phyloP scores from a whole-genome alignment of 257 asterid genomes.

The Solanum infundibuliforme region DNA sequence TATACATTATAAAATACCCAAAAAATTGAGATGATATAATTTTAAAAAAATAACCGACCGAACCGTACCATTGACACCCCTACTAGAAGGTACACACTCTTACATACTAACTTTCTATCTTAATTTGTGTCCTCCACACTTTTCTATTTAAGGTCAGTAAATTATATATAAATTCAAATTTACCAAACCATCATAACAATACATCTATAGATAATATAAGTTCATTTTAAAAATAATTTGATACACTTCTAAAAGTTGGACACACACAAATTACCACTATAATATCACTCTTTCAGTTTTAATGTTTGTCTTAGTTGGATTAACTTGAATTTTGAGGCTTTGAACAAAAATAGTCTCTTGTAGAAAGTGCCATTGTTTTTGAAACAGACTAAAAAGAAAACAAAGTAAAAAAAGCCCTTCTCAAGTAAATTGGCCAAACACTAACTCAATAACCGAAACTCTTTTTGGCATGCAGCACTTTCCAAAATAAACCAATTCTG shows the following conservation, averaged over 20 bases:
- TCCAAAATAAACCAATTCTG: neutral
- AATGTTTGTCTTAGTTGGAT: neutral
- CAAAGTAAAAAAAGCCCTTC: neutral
- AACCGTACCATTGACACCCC: too few relatives aligned
- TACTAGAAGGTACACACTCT: neutral
- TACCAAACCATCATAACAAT: neutral
- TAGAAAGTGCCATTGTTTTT: neutral
- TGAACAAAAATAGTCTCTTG: neutral
- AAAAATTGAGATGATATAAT: too few relatives aligned
- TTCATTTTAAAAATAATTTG: neutral
- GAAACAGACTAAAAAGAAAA: neutral
- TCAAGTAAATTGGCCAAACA: neutral
- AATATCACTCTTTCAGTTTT: neutral
- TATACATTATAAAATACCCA: too few relatives aligned
- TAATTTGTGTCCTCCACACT: neutral
- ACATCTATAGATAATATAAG: neutral
- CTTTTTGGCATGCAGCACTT: neutral
- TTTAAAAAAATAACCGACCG: too few relatives aligned
- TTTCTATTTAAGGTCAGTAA: neutral
- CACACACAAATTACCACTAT: neutral
- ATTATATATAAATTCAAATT: neutral
- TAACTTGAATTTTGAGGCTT: neutral
- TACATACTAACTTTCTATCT: neutral
- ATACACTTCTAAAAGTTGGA: neutral
- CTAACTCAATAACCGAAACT: neutral